Conservation (phyloP, 805 yeast species). For the Candida hungchunana region DNA sequence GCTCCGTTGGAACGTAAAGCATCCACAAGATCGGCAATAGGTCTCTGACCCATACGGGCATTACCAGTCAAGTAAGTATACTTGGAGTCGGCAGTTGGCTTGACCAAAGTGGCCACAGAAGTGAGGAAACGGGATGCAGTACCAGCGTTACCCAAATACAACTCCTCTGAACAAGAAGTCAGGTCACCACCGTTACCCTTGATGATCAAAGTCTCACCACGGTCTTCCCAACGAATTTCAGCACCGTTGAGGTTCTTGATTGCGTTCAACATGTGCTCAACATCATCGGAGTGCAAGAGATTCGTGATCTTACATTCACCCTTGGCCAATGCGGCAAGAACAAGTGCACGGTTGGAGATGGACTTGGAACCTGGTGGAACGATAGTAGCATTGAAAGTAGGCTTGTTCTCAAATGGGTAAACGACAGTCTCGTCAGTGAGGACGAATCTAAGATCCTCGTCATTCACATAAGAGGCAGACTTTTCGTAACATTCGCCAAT, state of each 20-base stretch:
- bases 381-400: constrained; percentile 36
- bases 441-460: constrained; percentile 74
- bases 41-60: constrained; percentile 95
- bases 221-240: constrained; percentile 72
- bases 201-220: constrained; percentile 84
- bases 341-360: constrained; percentile 90
- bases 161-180: constrained; percentile 55
- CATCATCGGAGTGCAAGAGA: constrained; percentile 92
- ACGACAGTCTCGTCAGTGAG: constrained; percentile 79
- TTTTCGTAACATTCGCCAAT: constrained; percentile 90
- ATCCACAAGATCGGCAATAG: constrained; percentile 93
- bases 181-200: constrained; percentile 82
- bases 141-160: constrained; percentile 96
- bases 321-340: constrained; percentile 85
- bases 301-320: constrained; percentile 84
- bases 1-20: constrained; percentile 83
- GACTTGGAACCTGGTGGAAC: constrained; percentile 97
- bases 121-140: constrained; percentile 95
- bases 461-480: constrained; percentile 79
- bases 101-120: constrained; percentile 83
- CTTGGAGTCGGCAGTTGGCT: constrained; percentile 37
- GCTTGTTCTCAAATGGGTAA: constrained; percentile 42
- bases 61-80: constrained; percentile 81
- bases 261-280: constrained; percentile 91
- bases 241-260: constrained; percentile 79